Evolutionary conservation across 2,329 filamentous ascomycete species (phyloP).

Genomic region (Cladophialophora bantiana): DNA sequence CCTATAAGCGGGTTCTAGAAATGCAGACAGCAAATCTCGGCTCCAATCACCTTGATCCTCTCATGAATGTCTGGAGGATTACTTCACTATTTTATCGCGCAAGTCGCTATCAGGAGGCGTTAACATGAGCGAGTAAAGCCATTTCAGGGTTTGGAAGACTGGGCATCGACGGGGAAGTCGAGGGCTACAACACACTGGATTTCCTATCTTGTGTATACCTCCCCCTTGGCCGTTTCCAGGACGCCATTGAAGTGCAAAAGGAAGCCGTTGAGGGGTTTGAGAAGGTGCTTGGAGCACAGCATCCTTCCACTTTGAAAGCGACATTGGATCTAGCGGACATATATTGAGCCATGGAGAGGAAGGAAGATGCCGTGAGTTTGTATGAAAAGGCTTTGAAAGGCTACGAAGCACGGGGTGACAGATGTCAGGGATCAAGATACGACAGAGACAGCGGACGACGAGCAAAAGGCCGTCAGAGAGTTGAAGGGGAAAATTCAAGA

Average conservation of each 20-base stretch:
- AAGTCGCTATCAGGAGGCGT: background rate
- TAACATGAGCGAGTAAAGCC: too few species aligned
- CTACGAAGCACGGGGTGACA: background rate
- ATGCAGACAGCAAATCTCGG: constrained; percentile 1
- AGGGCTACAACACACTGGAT: background rate
- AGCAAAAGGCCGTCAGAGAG: background rate
- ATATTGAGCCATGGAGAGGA: constrained; percentile 3
- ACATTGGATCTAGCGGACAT: constrained; percentile 2
- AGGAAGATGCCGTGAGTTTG: background rate
- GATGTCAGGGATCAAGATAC: background rate
- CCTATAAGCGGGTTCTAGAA: constrained; percentile 4
- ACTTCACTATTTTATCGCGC: background rate
- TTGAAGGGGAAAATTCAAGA: constrained; percentile 3
- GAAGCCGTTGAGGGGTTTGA: background rate
- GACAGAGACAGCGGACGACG: background rate
- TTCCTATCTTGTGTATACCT: constrained; percentile 1
- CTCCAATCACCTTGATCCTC: background rate
- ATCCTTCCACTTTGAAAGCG: background rate
- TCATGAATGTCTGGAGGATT: constrained; percentile 3
- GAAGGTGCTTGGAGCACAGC: too few species aligned
- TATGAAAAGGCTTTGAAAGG: constrained; percentile 2
- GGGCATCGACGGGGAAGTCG: background rate
- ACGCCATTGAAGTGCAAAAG: background rate
- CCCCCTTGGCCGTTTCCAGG: constrained; percentile 5
- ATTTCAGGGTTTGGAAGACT: too few species aligned